Base-by-base conservation (phyloP, 1,284 basidiomycete genomes). In the Heterobasidion parviporum region DNA sequence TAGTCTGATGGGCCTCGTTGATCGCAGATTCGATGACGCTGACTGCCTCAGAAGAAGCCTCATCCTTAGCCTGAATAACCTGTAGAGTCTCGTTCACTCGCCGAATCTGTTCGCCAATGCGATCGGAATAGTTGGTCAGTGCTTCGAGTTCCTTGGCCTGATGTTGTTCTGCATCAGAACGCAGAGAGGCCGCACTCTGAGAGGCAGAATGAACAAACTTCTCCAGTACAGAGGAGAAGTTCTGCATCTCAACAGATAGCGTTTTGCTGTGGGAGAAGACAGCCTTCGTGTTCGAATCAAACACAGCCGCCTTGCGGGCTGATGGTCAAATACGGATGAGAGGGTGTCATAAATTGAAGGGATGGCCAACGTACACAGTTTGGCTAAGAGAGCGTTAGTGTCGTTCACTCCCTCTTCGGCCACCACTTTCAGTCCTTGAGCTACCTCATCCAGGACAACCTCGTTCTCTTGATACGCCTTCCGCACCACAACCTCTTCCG, bases 401-500 rank as follows among this genome's bases (percentile, higher is more conserved):
- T 97, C 92, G 10, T 73, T 75, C 18, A 91, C 74, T 61, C 85
- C 87, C 60, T 92, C 81, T 18, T 78, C 71, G 0, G 85, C 83
- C 10, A 87, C 80, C 44, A 76, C 73, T 65, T 83, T 89, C 57
- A 97, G 71, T 6, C 80, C 81, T 20, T 66, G 70, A 0, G 94
- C 94, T 3, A 95, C 81, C 8, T 70, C 72, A 63, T 95, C 81
- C 50, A 98, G 70, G 51, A 72, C 72, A 35, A 72, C 73, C 71
- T 98, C 94, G 18, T 85, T 94, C 43, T 78, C 74, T 67, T 87
- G 82, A 68, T 91, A 88, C 0, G 90, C 89, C 62, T 88, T 76
- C 44, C 88, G 78, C 10, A 95, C 80, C 20, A 89, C 72, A 33
- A 78, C 73, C 68, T 96, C 93, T 61, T 95, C 90, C 62, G 89